Base-by-base conservation (phyloP, 2,329 filamentous ascomycete species). In the Fusarium tricinctum region DNA sequence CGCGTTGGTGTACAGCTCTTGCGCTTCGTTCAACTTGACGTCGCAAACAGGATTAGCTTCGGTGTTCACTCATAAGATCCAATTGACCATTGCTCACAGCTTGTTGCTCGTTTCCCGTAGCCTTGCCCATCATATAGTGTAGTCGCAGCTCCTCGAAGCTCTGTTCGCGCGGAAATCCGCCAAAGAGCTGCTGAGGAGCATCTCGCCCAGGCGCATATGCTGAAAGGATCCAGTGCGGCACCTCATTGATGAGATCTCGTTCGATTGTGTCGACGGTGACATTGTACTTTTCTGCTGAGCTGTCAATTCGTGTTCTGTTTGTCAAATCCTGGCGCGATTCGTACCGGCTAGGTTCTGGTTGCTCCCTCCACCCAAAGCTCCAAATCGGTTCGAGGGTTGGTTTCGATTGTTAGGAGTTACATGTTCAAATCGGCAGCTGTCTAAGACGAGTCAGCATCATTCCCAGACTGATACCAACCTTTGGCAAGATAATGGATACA, bases 61-160 rank as follows among this genome's bases (percentile, higher is more conserved):
- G 54, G 39, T 28, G 30, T 19, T 15, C 12, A 13, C 30, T 13
- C 23, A 32, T 32, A 12, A 5, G 17, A 28, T 26, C 33, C 28
- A 12, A n/a, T 64, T 35, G 30, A 73, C 13, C 10, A 13, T 42
- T 19, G 76, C 82, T 56, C 77, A 88, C 85, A 54, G 85, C 86
- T 56, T 81, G 80, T 56, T 86, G 81, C 14, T 82, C 79, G 57
- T 89, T 91, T 2, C 92, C 91, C 9, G 85, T 75, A 10, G 87
- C 85, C 40, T 84, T 81, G 3, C 87, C 87, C 52, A 76, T 74
- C 73, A 89, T 82, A 74, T 95, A 94, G 75, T 93, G 90, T 22
- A 94, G 76, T 49, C 94, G 87, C 76, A 97, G 86, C 79, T 98
- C 95, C 78, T 98, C 95, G 40, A 92, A 91, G 74, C 93, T 97